Evolutionary conservation across 306 rosid genomes (phyloP).

Genomic region (Quercus aquifolioides): DNA sequence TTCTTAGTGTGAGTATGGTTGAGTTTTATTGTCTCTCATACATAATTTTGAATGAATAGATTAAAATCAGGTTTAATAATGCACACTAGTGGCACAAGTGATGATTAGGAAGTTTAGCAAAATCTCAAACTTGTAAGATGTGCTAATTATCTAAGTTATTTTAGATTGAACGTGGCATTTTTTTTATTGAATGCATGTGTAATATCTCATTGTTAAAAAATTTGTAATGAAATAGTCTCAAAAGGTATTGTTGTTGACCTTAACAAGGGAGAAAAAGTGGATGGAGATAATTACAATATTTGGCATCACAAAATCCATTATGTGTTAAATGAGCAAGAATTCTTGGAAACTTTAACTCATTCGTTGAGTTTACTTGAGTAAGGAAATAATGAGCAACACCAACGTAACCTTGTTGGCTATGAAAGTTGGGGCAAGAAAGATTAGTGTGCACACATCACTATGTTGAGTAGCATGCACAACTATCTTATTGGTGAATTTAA

Average conservation of each 20-base stretch:
- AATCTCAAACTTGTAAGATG: too few species aligned
- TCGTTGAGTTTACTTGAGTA: background rate
- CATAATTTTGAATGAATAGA: too few species aligned
- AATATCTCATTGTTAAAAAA: too few species aligned
- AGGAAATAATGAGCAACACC: background rate
- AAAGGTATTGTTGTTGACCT: too few species aligned
- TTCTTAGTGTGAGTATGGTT: too few species aligned
- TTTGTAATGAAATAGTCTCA: too few species aligned
- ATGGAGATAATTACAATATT: background rate
- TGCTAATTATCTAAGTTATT: too few species aligned
- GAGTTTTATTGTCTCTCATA: too few species aligned
- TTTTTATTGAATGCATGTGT: too few species aligned
- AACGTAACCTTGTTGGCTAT: background rate
- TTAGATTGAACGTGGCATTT: too few species aligned
- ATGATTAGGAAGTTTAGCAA: too few species aligned
- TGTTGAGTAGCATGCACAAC: background rate
- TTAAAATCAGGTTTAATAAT: background rate
- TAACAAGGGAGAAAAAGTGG: background rate
- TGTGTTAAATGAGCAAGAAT: background rate
- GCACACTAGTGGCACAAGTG: too few species aligned
- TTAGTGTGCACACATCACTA: background rate
- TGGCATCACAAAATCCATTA: background rate
- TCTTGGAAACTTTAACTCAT: background rate
- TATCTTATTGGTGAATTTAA: background rate
- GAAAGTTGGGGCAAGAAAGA: background rate